These are phyloP conservation scores for Aureobasidium pullulans DNA, from an alignment of 2,329 filamentous ascomycete species.

Conservation along the genomic window DNA sequence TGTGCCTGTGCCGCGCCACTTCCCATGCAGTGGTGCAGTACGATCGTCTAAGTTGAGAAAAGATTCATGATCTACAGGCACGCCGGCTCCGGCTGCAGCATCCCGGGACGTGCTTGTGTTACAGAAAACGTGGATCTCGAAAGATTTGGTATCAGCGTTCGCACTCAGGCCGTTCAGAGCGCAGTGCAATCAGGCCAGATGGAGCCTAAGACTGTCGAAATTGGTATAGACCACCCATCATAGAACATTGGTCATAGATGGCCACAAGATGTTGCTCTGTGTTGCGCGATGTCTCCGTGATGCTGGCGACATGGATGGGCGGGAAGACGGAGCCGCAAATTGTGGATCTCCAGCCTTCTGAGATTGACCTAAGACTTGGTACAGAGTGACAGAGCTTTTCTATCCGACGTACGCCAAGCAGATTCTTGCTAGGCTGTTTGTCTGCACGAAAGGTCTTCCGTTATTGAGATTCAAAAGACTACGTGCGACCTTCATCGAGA, in stretches of 20 bases:
- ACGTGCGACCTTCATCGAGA: too few species aligned
- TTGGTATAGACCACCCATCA: too few species aligned
- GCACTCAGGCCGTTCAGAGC: neutral
- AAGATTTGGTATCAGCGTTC: neutral
- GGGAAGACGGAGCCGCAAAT: neutral
- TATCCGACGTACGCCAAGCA: neutral
- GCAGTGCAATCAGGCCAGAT: neutral
- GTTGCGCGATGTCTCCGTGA: too few species aligned
- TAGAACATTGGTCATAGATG: too few species aligned
- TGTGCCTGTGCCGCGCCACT: neutral
- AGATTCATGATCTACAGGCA: slow-evolving; percentile 4
- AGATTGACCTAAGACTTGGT: too few species aligned
- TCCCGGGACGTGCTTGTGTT: slow-evolving; percentile 6
- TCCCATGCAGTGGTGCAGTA: neutral
- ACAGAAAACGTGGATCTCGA: slow-evolving; percentile 10
- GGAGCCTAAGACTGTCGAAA: too few species aligned
- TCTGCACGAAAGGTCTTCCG: too few species aligned
- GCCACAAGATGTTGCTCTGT: neutral
- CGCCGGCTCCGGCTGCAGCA: neutral
- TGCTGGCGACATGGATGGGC: neutral
- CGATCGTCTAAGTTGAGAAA: neutral
- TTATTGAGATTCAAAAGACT: too few species aligned
- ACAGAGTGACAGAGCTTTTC: neutral
- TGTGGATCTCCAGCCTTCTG: neutral
- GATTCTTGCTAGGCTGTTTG: too few species aligned